These are phyloP conservation scores for Aeschynomene evenia DNA, from an alignment of 306 rosid genomes.

Conservation along the genomic window DNA sequence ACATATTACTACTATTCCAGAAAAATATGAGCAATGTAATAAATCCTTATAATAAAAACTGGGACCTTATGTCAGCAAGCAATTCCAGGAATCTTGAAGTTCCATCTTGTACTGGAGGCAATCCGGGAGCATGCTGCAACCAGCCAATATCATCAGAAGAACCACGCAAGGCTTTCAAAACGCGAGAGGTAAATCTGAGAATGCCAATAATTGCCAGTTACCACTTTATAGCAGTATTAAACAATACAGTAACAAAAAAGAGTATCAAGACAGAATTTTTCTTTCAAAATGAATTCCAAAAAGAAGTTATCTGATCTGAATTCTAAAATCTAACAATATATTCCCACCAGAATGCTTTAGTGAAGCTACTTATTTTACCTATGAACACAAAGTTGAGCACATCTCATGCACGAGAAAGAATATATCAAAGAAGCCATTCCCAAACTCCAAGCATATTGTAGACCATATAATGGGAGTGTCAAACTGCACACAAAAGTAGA, in stretches of 20 bases:
- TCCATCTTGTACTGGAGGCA: conserved; percentile 79
- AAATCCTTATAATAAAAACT: conserved; percentile 21
- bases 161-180: conserved; percentile 61
- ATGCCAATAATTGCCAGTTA: conserved; percentile 17
- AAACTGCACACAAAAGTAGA: conserved; percentile 47
- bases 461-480: conserved; percentile 47
- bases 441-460: conserved; percentile 52
- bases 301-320: conserved; percentile 12
- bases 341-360: conserved; percentile 17
- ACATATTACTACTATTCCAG: conserved; percentile 9
- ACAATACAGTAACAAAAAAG: neutral
- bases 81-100: conserved; percentile 76
- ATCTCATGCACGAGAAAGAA: conserved; percentile 44
- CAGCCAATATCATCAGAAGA: conserved; percentile 86
- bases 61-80: conserved; percentile 67
- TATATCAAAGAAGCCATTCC: conserved; percentile 52
- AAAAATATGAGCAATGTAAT: neutral
- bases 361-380: conserved; percentile 46
- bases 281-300: neutral
- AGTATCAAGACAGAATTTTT: no score
- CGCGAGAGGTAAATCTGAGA: conserved; percentile 54
- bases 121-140: conserved; percentile 63
- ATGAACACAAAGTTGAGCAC: conserved; percentile 36
- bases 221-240: conserved; percentile 11
- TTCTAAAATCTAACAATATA: neutral